Evolutionary conservation across 2,329 filamentous ascomycete species (phyloP).

Genomic region (Claviceps pusilla): DNA sequence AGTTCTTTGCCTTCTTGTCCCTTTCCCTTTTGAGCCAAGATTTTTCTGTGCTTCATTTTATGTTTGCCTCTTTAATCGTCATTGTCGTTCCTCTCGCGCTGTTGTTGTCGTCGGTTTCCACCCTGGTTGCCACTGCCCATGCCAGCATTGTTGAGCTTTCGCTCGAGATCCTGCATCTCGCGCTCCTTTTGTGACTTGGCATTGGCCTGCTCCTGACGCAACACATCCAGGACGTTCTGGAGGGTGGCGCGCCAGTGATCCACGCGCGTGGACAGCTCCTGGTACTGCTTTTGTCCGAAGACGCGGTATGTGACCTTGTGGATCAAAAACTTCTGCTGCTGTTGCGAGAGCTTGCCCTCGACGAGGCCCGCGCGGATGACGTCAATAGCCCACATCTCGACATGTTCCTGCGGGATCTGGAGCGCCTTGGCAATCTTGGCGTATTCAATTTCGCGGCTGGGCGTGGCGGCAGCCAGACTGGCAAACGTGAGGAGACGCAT

Average conservation of each 20-base stretch:
- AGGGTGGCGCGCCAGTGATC: conserved; percentile 84
- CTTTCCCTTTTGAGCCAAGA: neutral
- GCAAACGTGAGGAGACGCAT: conserved; percentile 91
- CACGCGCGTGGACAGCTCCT: conserved; percentile 76
- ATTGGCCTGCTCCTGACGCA: conserved; percentile 67
- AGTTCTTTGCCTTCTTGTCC: neutral
- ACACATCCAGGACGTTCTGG: conserved; percentile 59
- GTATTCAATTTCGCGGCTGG: conserved; percentile 80
- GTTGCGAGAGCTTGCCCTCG: conserved; percentile 89
- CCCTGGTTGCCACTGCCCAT: conserved; percentile 19
- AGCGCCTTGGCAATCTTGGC: conserved; percentile 69
- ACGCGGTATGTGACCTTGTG: conserved; percentile 94
- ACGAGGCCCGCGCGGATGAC: conserved; percentile 91
- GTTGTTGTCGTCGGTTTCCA: conserved; percentile 20
- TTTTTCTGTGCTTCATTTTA: neutral
- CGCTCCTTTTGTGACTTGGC: conserved; percentile 65
- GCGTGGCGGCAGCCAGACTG: conserved; percentile 69
- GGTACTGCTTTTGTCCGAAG: conserved; percentile 96
- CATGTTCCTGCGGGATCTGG: conserved; percentile 66
- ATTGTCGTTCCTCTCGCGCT: conserved; percentile 37
- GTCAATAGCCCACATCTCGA: conserved; percentile 98
- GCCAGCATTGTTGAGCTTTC: conserved; percentile 39
- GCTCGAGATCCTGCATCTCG: conserved; percentile 56
- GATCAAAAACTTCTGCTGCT: conserved; percentile 83
- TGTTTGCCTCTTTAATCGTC: conserved; percentile 24